Evolutionary conservation across 768 basidiomycete species (phyloP), one percentile per base, ranked within the genome.

Genomic region (Pulveroboletus sp.): DNA sequence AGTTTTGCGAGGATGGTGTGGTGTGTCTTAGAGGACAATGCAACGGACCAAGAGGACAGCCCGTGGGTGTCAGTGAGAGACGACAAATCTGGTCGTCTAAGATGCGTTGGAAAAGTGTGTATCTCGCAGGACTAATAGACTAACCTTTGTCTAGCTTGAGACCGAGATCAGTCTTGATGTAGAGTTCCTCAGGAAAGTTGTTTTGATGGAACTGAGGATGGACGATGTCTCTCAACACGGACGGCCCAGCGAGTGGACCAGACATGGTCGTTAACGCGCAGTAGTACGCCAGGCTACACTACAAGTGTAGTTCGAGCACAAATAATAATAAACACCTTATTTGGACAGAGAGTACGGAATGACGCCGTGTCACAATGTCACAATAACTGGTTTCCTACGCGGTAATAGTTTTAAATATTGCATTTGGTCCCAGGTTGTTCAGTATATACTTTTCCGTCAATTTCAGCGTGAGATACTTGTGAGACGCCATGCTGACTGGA

Each of bases 181-280:
- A 89, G 4, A 73, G 62, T 65, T 97, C 94, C 49, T 87, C 83
- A 38, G 81, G 74, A 50, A 96, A 85, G 67, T 89, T 89, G 55
- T 93, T 89, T 68, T 97, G 94, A 69, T 96, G 93, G 64, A 96
- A 94, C 62, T 95, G 93, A 2, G 93, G 93, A 56, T 83, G 71
- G 42, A 97, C 76, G 53, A 91, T 72, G 68, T 91, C 89, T 60
- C 73, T 76, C 51, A 85, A 74, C 15, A 73, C 55, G 39, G 81
- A 83, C 15, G 81, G 81, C 8, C 76, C 81, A 40, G 74, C 73
- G 44, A 84, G 74, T 32, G 80, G 78, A 63, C 74, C 78, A 37
- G 73, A 64, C 50, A 72, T 57, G 50, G 31, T 30, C 10, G 11
- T 8, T n/a, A 31, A 24, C 5, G n/a, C 15, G 3, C 21, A 21